These are phyloP conservation scores for Amanita pallidorosea DNA, from an alignment of 768 basidiomycete species.

Conservation along the genomic window DNA sequence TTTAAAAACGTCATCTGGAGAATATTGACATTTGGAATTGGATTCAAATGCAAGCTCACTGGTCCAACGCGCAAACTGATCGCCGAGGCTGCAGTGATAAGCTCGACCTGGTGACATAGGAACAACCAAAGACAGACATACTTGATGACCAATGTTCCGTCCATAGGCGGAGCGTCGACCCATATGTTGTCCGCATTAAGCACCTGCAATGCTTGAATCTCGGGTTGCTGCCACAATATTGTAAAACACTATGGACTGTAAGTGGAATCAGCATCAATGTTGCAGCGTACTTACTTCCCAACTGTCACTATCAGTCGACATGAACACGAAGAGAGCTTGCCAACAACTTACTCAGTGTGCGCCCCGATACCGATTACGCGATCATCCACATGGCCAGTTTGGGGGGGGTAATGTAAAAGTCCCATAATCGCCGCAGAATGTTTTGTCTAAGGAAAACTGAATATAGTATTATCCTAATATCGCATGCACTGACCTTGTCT, in stretches of 20 bases:
- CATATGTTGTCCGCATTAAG: constrained; percentile 67
- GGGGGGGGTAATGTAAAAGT: constrained; percentile 68
- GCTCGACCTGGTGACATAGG: not conserved
- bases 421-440: constrained; percentile 81
- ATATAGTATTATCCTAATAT: not conserved
- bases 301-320: constrained; percentile 12
- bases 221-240: constrained; percentile 74
- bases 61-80: constrained; percentile 85
- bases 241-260: constrained; percentile 58
- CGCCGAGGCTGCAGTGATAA: constrained; percentile 47
- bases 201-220: constrained; percentile 70
- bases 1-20: constrained; percentile 77
- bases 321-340: not conserved
- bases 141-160: constrained; percentile 86
- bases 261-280: not conserved
- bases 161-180: constrained; percentile 73
- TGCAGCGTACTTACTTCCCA: constrained; percentile 28
- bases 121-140: constrained; percentile 18
- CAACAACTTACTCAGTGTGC: constrained; percentile 53
- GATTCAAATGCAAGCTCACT: constrained; percentile 34
- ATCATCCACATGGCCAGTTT: constrained; percentile 47
- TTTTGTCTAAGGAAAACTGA: constrained; percentile 36
- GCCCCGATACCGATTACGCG: constrained; percentile 78
- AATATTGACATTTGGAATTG: not conserved
- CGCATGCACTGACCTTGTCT: constrained; percentile 46